Evolutionary conservation across 2,329 filamentous ascomycete genomes (phyloP).

Genomic region (Ceratocystiopsis sp.): DNA sequence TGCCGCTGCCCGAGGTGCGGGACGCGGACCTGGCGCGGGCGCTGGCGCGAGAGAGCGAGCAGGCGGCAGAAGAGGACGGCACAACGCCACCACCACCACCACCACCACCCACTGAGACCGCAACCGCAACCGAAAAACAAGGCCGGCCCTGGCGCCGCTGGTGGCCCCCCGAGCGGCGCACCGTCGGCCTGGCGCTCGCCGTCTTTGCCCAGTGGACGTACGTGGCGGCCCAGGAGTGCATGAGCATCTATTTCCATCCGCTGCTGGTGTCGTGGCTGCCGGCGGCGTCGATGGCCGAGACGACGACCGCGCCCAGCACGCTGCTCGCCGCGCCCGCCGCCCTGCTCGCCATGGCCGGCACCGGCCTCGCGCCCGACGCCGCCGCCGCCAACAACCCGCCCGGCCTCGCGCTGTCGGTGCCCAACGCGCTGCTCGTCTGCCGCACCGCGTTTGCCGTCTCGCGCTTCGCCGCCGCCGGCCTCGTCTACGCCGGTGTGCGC

Average conservation of each 20-base stretch:
- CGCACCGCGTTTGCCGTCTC: constrained; percentile 43
- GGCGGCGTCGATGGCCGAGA: too few species aligned
- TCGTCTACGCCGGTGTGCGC: constrained; percentile 32
- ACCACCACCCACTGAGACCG: too few species aligned
- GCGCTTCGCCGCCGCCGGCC: constrained; percentile 35
- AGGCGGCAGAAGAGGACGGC: constrained; percentile 29
- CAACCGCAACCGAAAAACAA: too few species aligned
- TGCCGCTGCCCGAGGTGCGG: constrained; percentile 33
- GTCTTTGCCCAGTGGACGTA: constrained; percentile 47
- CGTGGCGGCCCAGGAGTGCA: constrained; percentile 41
- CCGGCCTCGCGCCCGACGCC: too few species aligned
- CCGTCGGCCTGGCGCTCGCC: constrained; percentile 39
- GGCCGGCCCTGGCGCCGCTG: too few species aligned
- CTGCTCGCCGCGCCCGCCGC: constrained; percentile 13
- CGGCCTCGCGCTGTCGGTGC: constrained; percentile 33
- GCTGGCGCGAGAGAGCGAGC: too few species aligned
- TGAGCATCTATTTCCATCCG: constrained; percentile 42
- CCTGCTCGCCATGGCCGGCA: too few species aligned
- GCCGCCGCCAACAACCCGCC: constrained; percentile 33
- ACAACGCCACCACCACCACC: too few species aligned
- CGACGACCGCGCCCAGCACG: constrained; percentile 5
- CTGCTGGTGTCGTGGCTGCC: constrained; percentile 31
- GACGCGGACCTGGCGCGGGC: constrained; percentile 37
- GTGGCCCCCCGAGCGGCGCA: constrained; percentile 24
- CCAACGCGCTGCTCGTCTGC: constrained; percentile 49